phyloP scores from a whole-genome alignment of 1,139 yeast species.

The Geotrichum australiense region DNA sequence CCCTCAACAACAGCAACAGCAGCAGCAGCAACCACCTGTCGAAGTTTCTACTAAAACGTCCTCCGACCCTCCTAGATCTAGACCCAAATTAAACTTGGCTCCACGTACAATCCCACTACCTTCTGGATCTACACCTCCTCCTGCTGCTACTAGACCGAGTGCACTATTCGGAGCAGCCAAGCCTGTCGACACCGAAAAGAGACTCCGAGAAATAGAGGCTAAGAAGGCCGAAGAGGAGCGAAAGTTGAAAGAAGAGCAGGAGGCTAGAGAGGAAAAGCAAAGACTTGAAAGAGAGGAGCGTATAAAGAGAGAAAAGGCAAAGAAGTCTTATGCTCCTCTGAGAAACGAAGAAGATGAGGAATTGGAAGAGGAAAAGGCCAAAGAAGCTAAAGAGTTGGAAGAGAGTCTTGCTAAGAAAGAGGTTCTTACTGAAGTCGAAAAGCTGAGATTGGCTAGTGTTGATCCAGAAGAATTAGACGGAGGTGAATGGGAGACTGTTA shows the following conservation, averaged over 20 bases:
- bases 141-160: slow-evolving; percentile 23
- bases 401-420: slow-evolving; percentile 25
- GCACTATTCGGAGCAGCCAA: slow-evolving; percentile 35
- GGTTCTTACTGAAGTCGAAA: slow-evolving; percentile 37
- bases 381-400: too few species aligned
- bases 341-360: slow-evolving; percentile 49
- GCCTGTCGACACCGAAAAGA: slow-evolving; percentile 36
- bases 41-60: slow-evolving; percentile 16
- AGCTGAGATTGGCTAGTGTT: slow-evolving; percentile 34
- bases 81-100: slow-evolving; percentile 27
- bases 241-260: slow-evolving; percentile 23
- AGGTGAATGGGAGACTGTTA: slow-evolving; percentile 62
- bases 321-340: slow-evolving; percentile 51
- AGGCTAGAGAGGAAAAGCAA: slow-evolving; percentile 21
- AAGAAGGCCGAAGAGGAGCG: slow-evolving; percentile 27
- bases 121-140: slow-evolving; percentile 21
- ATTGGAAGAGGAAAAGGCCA: slow-evolving; percentile 20
- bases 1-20: slow-evolving; percentile 7
- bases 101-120: slow-evolving; percentile 28
- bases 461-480: slow-evolving; percentile 39
- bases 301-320: slow-evolving; percentile 18
- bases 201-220: slow-evolving; percentile 28
- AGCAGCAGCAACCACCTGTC: slow-evolving; percentile 4
- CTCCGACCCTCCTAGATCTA: slow-evolving; percentile 18
- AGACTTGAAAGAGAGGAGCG: slow-evolving; percentile 19